phyloP scores from a whole-genome alignment of 192 early-diverging fungal genomes.

The Lobosporangium transversale region DNA sequence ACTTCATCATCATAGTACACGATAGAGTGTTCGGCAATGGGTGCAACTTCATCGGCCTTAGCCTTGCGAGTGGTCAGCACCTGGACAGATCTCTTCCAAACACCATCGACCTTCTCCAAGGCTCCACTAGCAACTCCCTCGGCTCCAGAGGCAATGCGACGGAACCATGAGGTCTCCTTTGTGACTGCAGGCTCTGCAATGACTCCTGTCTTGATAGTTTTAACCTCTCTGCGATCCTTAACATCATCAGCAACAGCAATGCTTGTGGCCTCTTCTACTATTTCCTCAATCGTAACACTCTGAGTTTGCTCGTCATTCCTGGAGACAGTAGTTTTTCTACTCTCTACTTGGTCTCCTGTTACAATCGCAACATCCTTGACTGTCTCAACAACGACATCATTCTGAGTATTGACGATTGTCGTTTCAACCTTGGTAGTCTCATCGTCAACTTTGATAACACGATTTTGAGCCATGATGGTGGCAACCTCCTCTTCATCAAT shows the following conservation, averaged over 20 bases:
- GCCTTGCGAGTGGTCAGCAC: slow-evolving; percentile 28
- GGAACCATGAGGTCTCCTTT: slow-evolving; percentile 19
- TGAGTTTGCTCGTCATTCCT: background rate
- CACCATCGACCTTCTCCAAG: slow-evolving; percentile 20
- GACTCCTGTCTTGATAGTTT: background rate
- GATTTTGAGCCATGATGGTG: slow-evolving; percentile 5
- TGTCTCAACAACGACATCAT: slow-evolving; percentile 1
- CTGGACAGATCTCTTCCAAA: slow-evolving; percentile 37
- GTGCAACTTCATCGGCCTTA: slow-evolving; percentile 13
- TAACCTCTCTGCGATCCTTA: background rate
- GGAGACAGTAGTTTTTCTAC: background rate
- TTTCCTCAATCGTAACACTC: background rate
- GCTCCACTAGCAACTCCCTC: slow-evolving; percentile 10
- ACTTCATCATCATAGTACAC: slow-evolving; percentile 45
- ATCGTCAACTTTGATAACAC: background rate
- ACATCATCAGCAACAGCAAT: background rate
- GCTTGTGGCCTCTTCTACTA: background rate
- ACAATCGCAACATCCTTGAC: background rate
- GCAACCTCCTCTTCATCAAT: slow-evolving; percentile 3
- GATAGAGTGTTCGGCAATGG: slow-evolving; percentile 17
- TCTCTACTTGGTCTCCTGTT: background rate
- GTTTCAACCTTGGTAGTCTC: background rate
- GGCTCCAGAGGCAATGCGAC: slow-evolving; percentile 2
- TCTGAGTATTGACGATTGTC: background rate
- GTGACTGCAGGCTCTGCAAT: slow-evolving; percentile 8